Evolutionary conservation across 139 green algal species (phyloP).

Genomic region (Chlamydomonas asymmetrica): DNA sequence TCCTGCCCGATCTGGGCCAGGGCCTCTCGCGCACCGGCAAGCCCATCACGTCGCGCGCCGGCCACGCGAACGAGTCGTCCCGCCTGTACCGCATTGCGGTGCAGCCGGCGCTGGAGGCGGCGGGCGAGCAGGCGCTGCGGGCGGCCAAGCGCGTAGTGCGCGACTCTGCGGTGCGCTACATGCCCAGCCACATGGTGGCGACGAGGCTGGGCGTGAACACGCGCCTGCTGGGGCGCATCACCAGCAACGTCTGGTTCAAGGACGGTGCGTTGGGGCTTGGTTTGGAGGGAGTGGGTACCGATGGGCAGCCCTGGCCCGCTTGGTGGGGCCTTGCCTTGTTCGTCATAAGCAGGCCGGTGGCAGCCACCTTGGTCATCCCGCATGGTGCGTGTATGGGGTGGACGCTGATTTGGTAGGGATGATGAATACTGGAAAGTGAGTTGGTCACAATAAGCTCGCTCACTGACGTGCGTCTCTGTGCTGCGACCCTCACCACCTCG

Average conservation of each 20-base stretch:
- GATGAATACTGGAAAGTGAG: too few relatives aligned
- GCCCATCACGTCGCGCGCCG: not conserved
- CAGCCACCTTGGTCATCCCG: too few relatives aligned
- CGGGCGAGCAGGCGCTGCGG: slow-evolving; percentile 6
- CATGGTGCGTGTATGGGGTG: too few relatives aligned
- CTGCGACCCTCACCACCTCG: too few relatives aligned
- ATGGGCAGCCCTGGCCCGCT: too few relatives aligned
- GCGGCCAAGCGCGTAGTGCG: slow-evolving; percentile 37
- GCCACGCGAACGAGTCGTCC: not conserved
- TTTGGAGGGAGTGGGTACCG: too few relatives aligned
- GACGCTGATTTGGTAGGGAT: too few relatives aligned
- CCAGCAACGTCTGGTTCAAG: slow-evolving; percentile 69
- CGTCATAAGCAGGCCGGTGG: too few relatives aligned
- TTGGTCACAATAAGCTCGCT: too few relatives aligned
- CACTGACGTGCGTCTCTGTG: too few relatives aligned
- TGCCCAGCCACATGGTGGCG: slow-evolving; percentile 49
- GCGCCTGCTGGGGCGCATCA: slow-evolving; percentile 70
- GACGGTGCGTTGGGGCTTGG: slow-evolving; percentile 27
- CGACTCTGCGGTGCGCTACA: slow-evolving; percentile 50
- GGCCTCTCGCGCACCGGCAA: slow-evolving; percentile 33
- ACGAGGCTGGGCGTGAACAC: slow-evolving; percentile 52
- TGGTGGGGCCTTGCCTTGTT: too few relatives aligned
- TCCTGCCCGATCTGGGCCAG: slow-evolving; percentile 58
- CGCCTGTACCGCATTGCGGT: slow-evolving; percentile 20
- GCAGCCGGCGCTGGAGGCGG: slow-evolving; percentile 2